Evolutionary conservation across 2,329 filamentous ascomycete species (phyloP).

Genomic region (Colletotrichum zoysiae): DNA sequence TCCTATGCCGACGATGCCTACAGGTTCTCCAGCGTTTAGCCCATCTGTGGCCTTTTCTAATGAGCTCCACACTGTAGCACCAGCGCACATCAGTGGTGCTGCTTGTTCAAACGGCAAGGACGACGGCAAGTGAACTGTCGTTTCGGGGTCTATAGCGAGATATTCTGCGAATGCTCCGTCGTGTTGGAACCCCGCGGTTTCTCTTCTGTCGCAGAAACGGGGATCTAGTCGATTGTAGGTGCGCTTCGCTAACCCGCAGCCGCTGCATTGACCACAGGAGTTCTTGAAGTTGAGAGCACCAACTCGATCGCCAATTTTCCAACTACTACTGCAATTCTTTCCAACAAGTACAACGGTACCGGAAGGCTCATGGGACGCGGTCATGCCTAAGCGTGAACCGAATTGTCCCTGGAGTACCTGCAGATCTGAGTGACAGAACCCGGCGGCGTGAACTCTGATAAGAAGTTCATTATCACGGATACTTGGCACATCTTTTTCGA

Average conservation of each 20-base stretch:
- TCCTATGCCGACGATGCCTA: conserved; percentile 52
- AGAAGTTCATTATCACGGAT: conserved; percentile 49
- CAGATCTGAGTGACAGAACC: conserved; percentile 54
- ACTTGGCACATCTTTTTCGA: conserved; percentile 42
- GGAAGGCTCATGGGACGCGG: conserved; percentile 53
- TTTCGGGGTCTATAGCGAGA: conserved; percentile 48
- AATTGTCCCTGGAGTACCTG: conserved; percentile 53
- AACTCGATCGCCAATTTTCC: conserved; percentile 52
- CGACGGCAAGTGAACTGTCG: conserved; percentile 47
- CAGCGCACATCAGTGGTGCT: conserved; percentile 54
- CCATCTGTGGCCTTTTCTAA: conserved; percentile 48
- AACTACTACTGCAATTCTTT: conserved; percentile 39
- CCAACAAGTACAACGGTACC: conserved; percentile 50
- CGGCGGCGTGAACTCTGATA: conserved; percentile 50
- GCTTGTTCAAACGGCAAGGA: conserved; percentile 50
- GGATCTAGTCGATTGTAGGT: conserved; percentile 45
- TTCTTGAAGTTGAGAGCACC: conserved; percentile 53
- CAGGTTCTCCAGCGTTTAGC: conserved; percentile 44
- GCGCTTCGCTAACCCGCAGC: conserved; percentile 45
- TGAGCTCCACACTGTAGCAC: conserved; percentile 52
- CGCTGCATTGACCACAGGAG: conserved; percentile 47
- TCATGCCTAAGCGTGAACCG: conserved; percentile 47
- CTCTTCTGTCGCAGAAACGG: conserved; percentile 49
- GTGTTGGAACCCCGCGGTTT: conserved; percentile 51
- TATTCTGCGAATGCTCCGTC: conserved; percentile 54